Evolutionary conservation across 2,329 filamentous ascomycete species (phyloP).

Genomic region (Rhinocladiella similis): DNA sequence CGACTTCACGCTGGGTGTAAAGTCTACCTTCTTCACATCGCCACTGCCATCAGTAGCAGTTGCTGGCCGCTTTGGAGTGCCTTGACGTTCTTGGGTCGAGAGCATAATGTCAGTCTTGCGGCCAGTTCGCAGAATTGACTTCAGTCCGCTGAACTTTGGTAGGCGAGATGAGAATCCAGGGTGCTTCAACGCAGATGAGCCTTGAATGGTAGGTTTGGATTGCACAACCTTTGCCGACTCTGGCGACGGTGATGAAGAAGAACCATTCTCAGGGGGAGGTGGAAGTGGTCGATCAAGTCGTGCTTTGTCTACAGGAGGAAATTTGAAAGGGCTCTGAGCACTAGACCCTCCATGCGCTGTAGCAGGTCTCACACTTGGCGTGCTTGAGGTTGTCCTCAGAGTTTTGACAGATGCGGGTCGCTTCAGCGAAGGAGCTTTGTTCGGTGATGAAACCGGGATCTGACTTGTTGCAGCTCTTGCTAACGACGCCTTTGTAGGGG

Average conservation of each 20-base stretch:
- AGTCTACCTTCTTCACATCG: slow-evolving; percentile 77
- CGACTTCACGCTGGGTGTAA: slow-evolving; percentile 68
- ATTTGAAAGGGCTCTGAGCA: not conserved
- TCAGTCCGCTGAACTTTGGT: slow-evolving; percentile 56
- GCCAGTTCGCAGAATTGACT: slow-evolving; percentile 61
- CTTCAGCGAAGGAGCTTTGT: slow-evolving; percentile 47
- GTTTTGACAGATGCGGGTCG: slow-evolving; percentile 56
- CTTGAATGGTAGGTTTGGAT: not conserved
- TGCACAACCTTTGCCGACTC: not conserved
- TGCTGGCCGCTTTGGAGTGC: slow-evolving; percentile 31
- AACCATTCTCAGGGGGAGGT: slow-evolving; percentile 8
- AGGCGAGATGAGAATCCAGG: slow-evolving; percentile 35
- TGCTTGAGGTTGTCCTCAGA: slow-evolving; percentile 45
- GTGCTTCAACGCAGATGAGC: not conserved
- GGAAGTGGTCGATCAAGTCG: slow-evolving; percentile 11
- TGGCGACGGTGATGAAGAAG: not conserved
- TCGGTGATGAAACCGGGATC: slow-evolving; percentile 51
- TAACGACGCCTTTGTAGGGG: slow-evolving; percentile 75
- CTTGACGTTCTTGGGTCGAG: slow-evolving; percentile 37
- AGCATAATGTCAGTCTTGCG: slow-evolving; percentile 54
- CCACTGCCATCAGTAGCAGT: slow-evolving; percentile 38
- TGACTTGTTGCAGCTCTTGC: slow-evolving; percentile 60
- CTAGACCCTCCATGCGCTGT: slow-evolving; percentile 11
- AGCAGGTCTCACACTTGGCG: slow-evolving; percentile 36
- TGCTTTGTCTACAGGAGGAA: not conserved